Conservation (phyloP, 768 basidiomycete species). For the Russula brevipes region DNA sequence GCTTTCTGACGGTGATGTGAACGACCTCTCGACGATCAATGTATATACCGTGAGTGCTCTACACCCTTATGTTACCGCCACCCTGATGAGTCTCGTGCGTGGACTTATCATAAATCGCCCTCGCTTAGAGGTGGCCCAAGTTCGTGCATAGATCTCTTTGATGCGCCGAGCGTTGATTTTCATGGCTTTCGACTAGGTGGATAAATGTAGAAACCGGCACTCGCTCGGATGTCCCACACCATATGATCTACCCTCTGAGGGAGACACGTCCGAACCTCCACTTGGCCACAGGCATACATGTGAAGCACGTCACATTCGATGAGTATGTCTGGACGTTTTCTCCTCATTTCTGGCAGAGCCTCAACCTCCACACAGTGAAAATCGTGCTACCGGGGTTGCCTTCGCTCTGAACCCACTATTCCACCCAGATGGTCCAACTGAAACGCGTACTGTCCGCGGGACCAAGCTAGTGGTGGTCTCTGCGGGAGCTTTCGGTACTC, state of each 20-base stretch:
- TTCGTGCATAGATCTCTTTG: slow-evolving; percentile 27
- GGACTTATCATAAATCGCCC: background rate
- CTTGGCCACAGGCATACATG: slow-evolving; percentile 33
- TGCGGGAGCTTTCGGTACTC: slow-evolving; percentile 40
- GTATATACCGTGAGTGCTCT: slow-evolving; percentile 28
- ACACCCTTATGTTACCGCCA: no score
- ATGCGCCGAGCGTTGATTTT: background rate
- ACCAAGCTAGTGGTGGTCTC: slow-evolving; percentile 37
- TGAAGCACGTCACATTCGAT: slow-evolving; percentile 35
- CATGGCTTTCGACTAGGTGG: slow-evolving; percentile 39
- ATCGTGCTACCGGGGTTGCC: slow-evolving; percentile 37
- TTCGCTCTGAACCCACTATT: slow-evolving; percentile 31
- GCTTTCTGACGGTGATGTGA: slow-evolving; percentile 24
- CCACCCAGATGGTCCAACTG: slow-evolving; percentile 21
- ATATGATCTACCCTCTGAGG: slow-evolving; percentile 35
- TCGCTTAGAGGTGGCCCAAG: slow-evolving; percentile 49
- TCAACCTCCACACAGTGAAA: slow-evolving; percentile 28
- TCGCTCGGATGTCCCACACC: slow-evolving; percentile 51
- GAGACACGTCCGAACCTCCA: slow-evolving; percentile 32
- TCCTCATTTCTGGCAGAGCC: background rate
- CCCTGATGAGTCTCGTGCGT: background rate
- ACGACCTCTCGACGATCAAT: slow-evolving; percentile 28
- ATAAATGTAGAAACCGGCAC: slow-evolving; percentile 46
- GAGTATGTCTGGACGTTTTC: slow-evolving; percentile 27
- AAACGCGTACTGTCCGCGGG: slow-evolving; percentile 28